These are phyloP conservation scores for Xerocomus brunneocitrinus DNA, from an alignment of 768 basidiomycete species.

Conservation along the genomic window DNA sequence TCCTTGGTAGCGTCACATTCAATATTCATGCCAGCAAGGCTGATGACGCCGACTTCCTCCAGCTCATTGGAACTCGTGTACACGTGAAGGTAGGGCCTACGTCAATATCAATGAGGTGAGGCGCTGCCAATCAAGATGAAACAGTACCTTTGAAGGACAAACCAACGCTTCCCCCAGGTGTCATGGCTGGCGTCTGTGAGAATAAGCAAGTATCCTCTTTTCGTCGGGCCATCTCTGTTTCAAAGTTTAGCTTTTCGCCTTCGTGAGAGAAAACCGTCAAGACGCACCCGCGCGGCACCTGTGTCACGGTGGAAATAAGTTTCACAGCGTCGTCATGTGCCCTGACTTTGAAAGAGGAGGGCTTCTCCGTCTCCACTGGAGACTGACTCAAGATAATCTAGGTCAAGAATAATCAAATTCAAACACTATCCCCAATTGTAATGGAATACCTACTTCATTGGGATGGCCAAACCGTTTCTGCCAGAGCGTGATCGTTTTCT, in stretches of 20 bases:
- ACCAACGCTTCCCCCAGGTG: conserved; percentile 81
- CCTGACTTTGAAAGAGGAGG: conserved; percentile 15
- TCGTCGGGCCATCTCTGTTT: conserved; percentile 71
- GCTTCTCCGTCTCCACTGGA: conserved; percentile 50
- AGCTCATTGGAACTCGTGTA: conserved; percentile 82
- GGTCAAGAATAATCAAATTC: conserved; percentile 12
- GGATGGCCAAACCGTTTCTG: conserved; percentile 73
- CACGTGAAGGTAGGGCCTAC: conserved; percentile 85
- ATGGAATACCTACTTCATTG: conserved; percentile 54
- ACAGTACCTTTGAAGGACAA: conserved; percentile 75
- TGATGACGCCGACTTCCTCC: conserved; percentile 80
- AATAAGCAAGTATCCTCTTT: conserved; percentile 79
- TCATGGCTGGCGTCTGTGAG: conserved; percentile 77
- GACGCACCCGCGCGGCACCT: conserved; percentile 67
- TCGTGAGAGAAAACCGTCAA: neutral
- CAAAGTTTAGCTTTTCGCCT: neutral
- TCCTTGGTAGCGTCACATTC: conserved; percentile 87
- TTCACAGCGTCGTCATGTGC: conserved; percentile 53
- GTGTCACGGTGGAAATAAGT: conserved; percentile 66
- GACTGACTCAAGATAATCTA: conserved; percentile 81
- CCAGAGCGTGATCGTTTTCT: conserved; percentile 75
- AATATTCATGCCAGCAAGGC: conserved; percentile 78
- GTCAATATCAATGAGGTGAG: conserved; percentile 2
- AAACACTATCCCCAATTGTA: conserved; percentile 1
- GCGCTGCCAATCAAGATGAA: neutral